Evolutionary conservation across 441 rosid species (phyloP).

Genomic region (Arabidopsis hybrid): DNA sequence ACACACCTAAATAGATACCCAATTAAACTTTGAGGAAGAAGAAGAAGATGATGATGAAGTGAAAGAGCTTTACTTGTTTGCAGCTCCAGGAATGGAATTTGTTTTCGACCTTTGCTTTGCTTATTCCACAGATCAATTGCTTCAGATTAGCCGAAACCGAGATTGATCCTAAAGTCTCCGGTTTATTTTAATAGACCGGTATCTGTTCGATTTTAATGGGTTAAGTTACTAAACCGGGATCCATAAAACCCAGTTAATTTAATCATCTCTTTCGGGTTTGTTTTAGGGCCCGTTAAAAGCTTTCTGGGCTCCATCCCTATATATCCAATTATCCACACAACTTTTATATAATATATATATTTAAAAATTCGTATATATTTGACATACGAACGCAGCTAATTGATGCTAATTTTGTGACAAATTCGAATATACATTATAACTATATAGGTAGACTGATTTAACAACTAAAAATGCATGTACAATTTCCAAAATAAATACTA

Average conservation of each 20-base stretch:
- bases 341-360: too few species aligned
- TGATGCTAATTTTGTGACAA: too few species aligned
- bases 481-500: too few species aligned
- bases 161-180: constrained; percentile 17
- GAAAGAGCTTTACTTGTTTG: constrained; percentile 39
- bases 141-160: constrained; percentile 12
- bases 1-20: constrained; percentile 9
- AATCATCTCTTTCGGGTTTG: background rate
- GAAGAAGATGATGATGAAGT: constrained; percentile 11
- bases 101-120: constrained; percentile 38
- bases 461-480: too few species aligned
- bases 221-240: background rate
- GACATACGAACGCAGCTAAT: too few species aligned
- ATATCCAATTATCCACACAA: too few species aligned
- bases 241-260: background rate
- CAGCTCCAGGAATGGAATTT: constrained; percentile 13
- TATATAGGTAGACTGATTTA: too few species aligned
- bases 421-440: too few species aligned
- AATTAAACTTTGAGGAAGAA: constrained; percentile 15
- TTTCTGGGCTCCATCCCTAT: too few species aligned
- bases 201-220: background rate
- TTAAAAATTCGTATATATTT: too few species aligned
- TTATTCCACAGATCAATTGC: constrained; percentile 25
- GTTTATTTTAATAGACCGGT: background rate
- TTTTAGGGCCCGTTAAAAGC: background rate